Conservation (phyloP, 1,139 yeast genomes). For the Candida sojae region DNA sequence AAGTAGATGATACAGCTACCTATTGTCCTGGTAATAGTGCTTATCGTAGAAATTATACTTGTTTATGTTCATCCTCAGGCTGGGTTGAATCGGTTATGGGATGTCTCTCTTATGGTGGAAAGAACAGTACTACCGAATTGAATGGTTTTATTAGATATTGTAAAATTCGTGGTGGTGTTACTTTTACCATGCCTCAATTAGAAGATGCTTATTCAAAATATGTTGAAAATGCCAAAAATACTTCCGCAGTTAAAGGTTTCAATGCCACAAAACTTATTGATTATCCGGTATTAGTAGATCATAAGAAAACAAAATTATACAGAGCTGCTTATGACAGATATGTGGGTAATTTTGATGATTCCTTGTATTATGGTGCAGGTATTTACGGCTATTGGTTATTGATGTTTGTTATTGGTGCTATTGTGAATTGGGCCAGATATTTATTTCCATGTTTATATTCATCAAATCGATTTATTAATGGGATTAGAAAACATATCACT, state of each 20-base stretch:
- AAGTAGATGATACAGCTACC: conserved; percentile 15
- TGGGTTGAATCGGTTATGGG: conserved; percentile 20
- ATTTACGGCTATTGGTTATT: conserved; percentile 51
- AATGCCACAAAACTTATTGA: conserved; percentile 4
- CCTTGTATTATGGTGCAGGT: conserved; percentile 51
- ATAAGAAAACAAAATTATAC: conserved; percentile 1
- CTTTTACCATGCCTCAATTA: conserved; percentile 17
- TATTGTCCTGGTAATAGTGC: conserved; percentile 15
- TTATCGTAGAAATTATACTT: conserved; percentile 8
- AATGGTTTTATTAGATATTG: conserved; percentile 14
- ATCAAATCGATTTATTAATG: conserved; percentile 23
- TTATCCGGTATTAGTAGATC: conserved; percentile 2
- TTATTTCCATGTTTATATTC: conserved; percentile 26
- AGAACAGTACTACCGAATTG: conserved; percentile 3
- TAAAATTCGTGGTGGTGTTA: conserved; percentile 9
- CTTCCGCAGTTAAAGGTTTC: conserved; percentile 2
- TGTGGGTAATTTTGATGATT: conserved; percentile 34
- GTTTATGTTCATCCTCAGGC: conserved; percentile 15
- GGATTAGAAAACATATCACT: conserved; percentile 27
- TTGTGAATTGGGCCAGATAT: conserved; percentile 41
- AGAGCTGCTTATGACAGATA: conserved; percentile 6
- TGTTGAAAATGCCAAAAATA: conserved; percentile 18
- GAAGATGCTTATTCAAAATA: conserved; percentile 19
- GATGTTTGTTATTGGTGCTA: conserved; percentile 40
- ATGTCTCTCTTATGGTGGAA: conserved; percentile 12